Percentiles rank a stretch among this genome's conserved stretches.
Conservation (phyloP, 495 filamentous ascomycete genomes). For the Xylaria palmicola region DNA sequence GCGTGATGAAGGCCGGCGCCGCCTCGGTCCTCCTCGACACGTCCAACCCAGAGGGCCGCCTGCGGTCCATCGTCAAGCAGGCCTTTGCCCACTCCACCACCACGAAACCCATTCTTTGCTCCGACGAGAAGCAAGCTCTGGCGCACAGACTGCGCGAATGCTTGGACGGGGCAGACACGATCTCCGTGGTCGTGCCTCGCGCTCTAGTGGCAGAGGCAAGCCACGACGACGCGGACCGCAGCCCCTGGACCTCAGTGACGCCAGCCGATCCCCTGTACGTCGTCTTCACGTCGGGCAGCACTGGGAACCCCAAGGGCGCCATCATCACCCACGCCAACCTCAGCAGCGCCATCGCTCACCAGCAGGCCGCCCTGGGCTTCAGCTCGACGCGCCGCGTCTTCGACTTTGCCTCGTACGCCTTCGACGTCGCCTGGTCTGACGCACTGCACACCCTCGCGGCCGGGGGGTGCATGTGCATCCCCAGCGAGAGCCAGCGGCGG, state of each 20-base stretch:
- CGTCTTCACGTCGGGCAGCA: conserved; percentile 43
- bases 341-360: neutral
- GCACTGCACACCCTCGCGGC: conserved; percentile 57
- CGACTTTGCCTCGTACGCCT: conserved; percentile 60
- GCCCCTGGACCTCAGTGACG: neutral
- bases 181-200: neutral
- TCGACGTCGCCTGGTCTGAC: conserved; percentile 56
- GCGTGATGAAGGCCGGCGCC: conserved; percentile 43
- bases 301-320: conserved; percentile 45
- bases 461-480: conserved; percentile 61
- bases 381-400: conserved; percentile 33
- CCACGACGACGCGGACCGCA: neutral
- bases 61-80: conserved; percentile 21
- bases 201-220: neutral
- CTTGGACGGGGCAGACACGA: no score
- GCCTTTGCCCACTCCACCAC: neutral
- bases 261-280: conserved; percentile 22
- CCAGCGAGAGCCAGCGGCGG: conserved; percentile 51
- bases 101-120: no score
- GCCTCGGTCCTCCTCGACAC: conserved; percentile 2
- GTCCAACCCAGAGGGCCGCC: conserved; percentile 49
- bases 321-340: conserved; percentile 29
- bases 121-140: no score
- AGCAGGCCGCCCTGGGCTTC: neutral
- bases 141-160: no score